A percentile compares a stretch with the other conserved stretches of the same genome.
Conservation (phyloP, 2,329 filamentous ascomycete species). For the Alternaria ethzedia region DNA sequence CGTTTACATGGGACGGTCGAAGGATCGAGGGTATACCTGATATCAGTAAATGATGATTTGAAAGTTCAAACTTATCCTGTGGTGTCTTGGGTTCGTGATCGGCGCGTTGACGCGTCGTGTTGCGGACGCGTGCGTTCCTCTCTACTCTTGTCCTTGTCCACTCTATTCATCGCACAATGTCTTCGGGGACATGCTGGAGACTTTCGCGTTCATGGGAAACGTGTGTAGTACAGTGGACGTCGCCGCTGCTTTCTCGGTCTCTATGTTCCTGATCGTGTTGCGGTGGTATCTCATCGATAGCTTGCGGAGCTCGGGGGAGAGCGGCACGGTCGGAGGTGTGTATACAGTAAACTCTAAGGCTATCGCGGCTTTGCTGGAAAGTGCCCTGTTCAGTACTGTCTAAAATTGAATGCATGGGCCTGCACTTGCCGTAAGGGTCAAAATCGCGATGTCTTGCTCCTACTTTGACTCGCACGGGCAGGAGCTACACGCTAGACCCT, state of each 20-base stretch:
- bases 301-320: background rate
- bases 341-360: rapidly evolving
- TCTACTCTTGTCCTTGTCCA: background rate
- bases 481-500: slow-evolving; percentile 18
- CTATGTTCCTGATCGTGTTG: background rate
- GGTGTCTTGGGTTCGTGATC: background rate
- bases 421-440: background rate
- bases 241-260: background rate
- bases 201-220: background rate
- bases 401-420: background rate
- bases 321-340: background rate
- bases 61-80: background rate
- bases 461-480: slow-evolving; percentile 8
- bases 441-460: background rate
- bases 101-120: background rate
- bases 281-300: background rate
- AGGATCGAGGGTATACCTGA: background rate
- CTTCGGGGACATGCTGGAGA: background rate
- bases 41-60: background rate
- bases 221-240: too few species aligned
- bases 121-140: background rate
- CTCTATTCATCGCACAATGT: background rate
- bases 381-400: background rate
- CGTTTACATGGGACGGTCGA: slow-evolving; percentile 3
- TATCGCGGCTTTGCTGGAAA: background rate